Percentiles rank a stretch among this genome's conserved stretches.
These are phyloP conservation scores for Nothopassalora personata DNA, from an alignment of 2,329 filamentous ascomycete genomes.

Conservation along the genomic window DNA sequence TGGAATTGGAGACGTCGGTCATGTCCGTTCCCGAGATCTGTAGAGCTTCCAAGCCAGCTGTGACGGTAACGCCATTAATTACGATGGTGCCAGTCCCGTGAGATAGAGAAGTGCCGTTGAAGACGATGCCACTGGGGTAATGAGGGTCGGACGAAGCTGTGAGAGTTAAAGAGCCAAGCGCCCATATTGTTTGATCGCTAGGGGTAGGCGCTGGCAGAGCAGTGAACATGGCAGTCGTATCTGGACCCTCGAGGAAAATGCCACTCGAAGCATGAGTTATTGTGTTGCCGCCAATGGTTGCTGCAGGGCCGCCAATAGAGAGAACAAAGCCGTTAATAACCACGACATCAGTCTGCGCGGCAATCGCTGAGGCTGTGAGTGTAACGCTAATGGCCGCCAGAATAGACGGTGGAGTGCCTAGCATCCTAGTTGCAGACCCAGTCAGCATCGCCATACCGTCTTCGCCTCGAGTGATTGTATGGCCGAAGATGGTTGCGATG, in stretches of 20 bases:
- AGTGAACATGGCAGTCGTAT: neutral
- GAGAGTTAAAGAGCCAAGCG: neutral
- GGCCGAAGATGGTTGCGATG: neutral
- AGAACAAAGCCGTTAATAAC: neutral
- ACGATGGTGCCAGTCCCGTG: neutral
- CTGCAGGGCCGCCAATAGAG: neutral
- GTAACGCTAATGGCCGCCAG: neutral
- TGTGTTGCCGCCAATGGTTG: neutral
- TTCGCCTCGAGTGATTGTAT: slow-evolving; percentile 4
- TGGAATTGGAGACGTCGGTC: neutral
- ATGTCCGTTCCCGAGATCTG: neutral
- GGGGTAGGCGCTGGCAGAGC: neutral
- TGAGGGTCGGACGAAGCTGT: neutral
- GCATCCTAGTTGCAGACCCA: neutral
- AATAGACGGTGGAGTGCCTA: neutral
- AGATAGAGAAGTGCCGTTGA: neutral
- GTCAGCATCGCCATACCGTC: slow-evolving; percentile 4
- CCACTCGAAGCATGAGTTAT: slow-evolving; percentile 2
- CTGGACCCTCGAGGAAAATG: neutral
- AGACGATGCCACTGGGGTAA: neutral
- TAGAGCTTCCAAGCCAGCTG: neutral
- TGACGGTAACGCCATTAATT: neutral
- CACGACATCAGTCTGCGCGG: neutral
- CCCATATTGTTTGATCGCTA: neutral
- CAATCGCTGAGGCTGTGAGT: neutral